These are phyloP conservation scores for Amaranthus cruentus DNA, from an alignment of 148 eudicot genomes.

Conservation along the genomic window DNA sequence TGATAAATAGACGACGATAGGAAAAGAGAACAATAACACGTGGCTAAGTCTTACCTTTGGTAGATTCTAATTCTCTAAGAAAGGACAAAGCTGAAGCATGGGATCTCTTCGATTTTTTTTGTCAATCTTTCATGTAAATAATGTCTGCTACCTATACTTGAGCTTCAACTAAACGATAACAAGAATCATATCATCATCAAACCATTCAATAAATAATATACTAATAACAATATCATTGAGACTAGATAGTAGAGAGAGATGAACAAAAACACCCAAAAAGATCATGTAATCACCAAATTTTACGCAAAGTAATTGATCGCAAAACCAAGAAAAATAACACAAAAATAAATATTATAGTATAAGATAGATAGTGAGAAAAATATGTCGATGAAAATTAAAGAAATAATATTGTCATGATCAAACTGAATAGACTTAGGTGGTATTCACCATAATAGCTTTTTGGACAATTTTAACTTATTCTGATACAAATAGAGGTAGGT, in stretches of 20 bases:
- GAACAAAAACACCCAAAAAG: slow-evolving; percentile 17
- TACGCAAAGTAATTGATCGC: neutral
- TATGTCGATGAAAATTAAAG: no score
- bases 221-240: no score
- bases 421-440: no score
- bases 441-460: no score
- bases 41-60: slow-evolving; percentile 19
- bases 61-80: slow-evolving; percentile 24
- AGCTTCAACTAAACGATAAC: slow-evolving; percentile 34
- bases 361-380: no score
- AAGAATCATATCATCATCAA: slow-evolving; percentile 29
- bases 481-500: no score
- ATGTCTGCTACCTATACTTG: neutral
- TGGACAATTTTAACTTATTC: no score
- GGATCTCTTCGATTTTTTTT: slow-evolving; percentile 19
- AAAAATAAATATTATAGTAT: no score
- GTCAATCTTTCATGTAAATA: slow-evolving; percentile 2
- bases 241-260: no score
- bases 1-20: neutral
- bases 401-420: no score
- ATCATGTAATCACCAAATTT: slow-evolving; percentile 6
- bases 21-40: slow-evolving; percentile 13
- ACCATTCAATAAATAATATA: neutral
- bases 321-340: no score
- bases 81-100: slow-evolving; percentile 32